Evolutionary conservation across 768 basidiomycete species (phyloP), one percentile per base, ranked within the genome.

Genomic region (Fistulinella prunicolor): DNA sequence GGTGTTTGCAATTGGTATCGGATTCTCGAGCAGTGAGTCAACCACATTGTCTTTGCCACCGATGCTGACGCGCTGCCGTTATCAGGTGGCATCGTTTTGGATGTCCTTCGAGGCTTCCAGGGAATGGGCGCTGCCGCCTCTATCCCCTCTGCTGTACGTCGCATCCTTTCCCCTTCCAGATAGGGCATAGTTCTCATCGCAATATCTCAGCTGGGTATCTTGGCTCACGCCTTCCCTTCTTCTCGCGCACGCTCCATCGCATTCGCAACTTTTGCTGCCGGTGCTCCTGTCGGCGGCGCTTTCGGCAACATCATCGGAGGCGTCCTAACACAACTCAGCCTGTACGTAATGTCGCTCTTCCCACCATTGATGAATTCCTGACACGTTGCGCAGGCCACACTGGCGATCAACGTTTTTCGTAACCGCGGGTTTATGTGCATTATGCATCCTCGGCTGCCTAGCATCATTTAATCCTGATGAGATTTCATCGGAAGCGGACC

Each of bases 191-290:
- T 38, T 19, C 45, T 56, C 37, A 42, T 24, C 42, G 23, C 14
- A 29, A n/a, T n/a, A 17, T 19, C 13, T 36, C 51, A 89, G 82
- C 62, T 93, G 2, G 92, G 93, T 1, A 93, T 90, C 48, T 75
- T 95, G 28, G 92, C 93, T 0, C 77, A 85, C 39, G 71, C 82
- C 0, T 95, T 94, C 63, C 84, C 86, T 4, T 75, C 78, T 0
- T 84, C 85, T 1, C 71, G 71, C 12, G 75, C 82, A 0, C 79
- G 93, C 9, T 81, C 87, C 1, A 65, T 81, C 1, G 93, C 90
- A 0, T 95, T 94, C 53, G 80, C 93, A 0, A 82, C 85, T 0
- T 94, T 93, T 54, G 76, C 85, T 1, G 89, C 90, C 0, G 94
- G 94, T 22, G 89, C 86, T 1, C 91, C 93, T 0, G 60, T 94